These are phyloP conservation scores for Cladophialophora carrionii DNA, from an alignment of 2,329 filamentous ascomycete genomes.

Conservation along the genomic window DNA sequence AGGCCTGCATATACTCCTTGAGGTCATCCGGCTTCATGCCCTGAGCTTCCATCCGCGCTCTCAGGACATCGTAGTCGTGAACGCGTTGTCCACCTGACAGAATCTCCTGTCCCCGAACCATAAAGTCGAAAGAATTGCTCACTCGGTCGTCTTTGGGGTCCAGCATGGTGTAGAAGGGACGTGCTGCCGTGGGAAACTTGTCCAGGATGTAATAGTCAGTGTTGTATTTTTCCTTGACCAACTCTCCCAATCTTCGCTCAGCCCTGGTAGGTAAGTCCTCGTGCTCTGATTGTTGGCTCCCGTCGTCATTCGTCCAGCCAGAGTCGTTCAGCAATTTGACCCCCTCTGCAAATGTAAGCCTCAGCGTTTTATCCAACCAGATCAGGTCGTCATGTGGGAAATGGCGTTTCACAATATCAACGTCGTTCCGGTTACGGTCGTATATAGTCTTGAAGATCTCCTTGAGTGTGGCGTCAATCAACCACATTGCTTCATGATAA, in stretches of 20 bases:
- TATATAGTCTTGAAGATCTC: constrained; percentile 69
- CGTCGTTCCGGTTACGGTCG: constrained; percentile 63
- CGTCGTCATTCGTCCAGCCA: constrained; percentile 66
- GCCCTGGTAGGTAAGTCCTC: constrained; percentile 77
- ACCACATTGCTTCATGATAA: constrained; percentile 74
- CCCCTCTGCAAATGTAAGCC: constrained; percentile 72
- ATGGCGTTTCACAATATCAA: constrained; percentile 71
- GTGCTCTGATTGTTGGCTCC: constrained; percentile 66
- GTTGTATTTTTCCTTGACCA: constrained; percentile 75
- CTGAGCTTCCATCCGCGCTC: constrained; percentile 68
- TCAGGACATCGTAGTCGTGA: constrained; percentile 68
- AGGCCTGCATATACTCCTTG: constrained; percentile 78
- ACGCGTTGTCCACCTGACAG: constrained; percentile 83
- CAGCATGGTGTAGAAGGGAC: constrained; percentile 81
- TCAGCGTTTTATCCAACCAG: constrained; percentile 74
- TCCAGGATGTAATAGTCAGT: constrained; percentile 86
- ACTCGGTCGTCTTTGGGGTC: constrained; percentile 66
- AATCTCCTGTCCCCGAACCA: constrained; percentile 81
- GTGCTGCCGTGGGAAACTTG: constrained; percentile 76
- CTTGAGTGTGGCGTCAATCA: constrained; percentile 75
- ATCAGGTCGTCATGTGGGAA: constrained; percentile 78
- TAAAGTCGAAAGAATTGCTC: constrained; percentile 86
- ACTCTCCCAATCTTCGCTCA: constrained; percentile 73
- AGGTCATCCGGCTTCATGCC: constrained; percentile 71
- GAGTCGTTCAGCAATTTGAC: constrained; percentile 71